These are phyloP conservation scores for Cicer yamashitae DNA, from an alignment of 306 rosid genomes.

Conservation along the genomic window DNA sequence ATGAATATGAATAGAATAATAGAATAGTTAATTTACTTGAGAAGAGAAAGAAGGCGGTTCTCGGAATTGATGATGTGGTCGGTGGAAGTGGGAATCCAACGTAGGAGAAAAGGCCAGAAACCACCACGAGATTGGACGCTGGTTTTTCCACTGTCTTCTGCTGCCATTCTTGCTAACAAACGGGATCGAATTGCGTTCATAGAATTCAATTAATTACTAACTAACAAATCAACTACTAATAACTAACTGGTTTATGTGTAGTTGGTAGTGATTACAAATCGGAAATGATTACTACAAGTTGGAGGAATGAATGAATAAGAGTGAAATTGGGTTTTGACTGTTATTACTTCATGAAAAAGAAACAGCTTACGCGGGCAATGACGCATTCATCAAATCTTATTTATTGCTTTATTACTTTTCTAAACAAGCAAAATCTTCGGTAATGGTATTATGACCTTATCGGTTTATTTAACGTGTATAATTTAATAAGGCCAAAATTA, in stretches of 20 bases:
- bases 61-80: slow-evolving; percentile 84
- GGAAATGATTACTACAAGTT: neutral
- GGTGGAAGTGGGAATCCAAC: slow-evolving; percentile 93
- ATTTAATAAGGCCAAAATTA: too few relatives aligned
- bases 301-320: neutral
- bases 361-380: slow-evolving; percentile 27
- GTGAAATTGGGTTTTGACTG: neutral
- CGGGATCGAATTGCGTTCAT: slow-evolving; percentile 67
- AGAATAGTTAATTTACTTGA: slow-evolving; percentile 60
- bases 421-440: too few relatives aligned
- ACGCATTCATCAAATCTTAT: neutral
- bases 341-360: neutral
- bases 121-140: slow-evolving; percentile 52
- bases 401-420: too few relatives aligned
- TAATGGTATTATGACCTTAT: too few relatives aligned
- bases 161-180: slow-evolving; percentile 67
- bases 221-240: neutral
- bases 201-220: neutral
- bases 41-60: slow-evolving; percentile 88
- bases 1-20: neutral
- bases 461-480: too few relatives aligned
- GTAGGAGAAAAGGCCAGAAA: slow-evolving; percentile 83
- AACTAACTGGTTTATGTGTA: neutral
- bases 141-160: slow-evolving; percentile 60
- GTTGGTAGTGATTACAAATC: neutral